These are phyloP conservation scores for Mallotus nudiflorus DNA, from an alignment of 345 rosid genomes.

Conservation along the genomic window DNA sequence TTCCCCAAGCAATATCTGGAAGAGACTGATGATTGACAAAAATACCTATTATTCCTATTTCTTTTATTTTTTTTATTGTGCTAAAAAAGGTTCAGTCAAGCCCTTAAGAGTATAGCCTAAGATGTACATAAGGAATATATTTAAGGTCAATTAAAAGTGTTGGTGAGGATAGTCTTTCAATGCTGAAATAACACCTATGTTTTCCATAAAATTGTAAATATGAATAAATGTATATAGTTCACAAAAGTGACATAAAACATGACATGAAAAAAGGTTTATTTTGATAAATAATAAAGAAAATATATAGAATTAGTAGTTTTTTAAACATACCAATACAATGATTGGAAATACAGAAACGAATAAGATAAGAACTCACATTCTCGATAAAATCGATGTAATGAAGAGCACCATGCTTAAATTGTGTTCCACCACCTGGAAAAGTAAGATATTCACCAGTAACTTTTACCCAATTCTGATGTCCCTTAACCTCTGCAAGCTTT, in stretches of 20 bases:
- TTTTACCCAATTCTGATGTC: slow-evolving; percentile 98
- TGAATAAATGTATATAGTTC: neutral
- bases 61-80: neutral
- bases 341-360: slow-evolving; percentile 47
- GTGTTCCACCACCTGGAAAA: slow-evolving; percentile 99
- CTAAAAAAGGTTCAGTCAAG: neutral
- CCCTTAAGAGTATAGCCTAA: neutral
- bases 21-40: slow-evolving; percentile 58
- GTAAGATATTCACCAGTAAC: slow-evolving; percentile 87
- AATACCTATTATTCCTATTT: neutral
- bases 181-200: neutral
- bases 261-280: neutral
- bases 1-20: slow-evolving; percentile 84
- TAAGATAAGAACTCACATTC: slow-evolving; percentile 44
- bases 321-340: slow-evolving; percentile 28
- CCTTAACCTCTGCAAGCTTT: slow-evolving; percentile 82
- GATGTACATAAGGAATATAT: neutral
- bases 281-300: slow-evolving; percentile 14
- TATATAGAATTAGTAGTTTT: slow-evolving; percentile 14
- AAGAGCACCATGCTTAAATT: slow-evolving; percentile 88
- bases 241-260: neutral
- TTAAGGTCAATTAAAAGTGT: neutral
- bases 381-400: slow-evolving; percentile 90
- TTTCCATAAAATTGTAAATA: slow-evolving; percentile 3
- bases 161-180: slow-evolving; percentile 10